A percentile compares a stretch with the other conserved stretches of the same genome.
phyloP scores from a whole-genome alignment of 148 eudicot genomes.

The Diospyros lotus region DNA sequence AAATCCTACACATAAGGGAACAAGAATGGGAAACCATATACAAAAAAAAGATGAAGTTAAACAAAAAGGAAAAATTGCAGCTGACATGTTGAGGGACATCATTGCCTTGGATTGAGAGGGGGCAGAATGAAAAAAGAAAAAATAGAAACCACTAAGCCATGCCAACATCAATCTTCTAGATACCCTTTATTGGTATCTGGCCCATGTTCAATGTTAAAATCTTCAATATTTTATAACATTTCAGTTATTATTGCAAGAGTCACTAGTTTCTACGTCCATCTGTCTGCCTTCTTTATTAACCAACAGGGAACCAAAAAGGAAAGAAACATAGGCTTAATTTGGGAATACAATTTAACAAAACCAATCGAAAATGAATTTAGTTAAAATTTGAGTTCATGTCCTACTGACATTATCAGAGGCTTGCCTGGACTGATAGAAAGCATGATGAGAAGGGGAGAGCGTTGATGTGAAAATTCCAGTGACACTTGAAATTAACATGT shows the following conservation, averaged over 20 bases:
- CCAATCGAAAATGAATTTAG: not conserved
- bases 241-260: not conserved
- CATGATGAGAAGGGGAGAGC: not conserved
- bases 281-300: not conserved
- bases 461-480: conserved; percentile 1
- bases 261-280: no score
- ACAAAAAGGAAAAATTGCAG: not conserved
- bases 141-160: not conserved
- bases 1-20: conserved; percentile 49
- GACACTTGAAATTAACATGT: not conserved
- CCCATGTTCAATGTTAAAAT: not conserved
- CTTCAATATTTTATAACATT: not conserved
- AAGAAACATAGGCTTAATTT: not conserved
- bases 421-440: not conserved
- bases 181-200: not conserved
- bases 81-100: not conserved
- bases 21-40: conserved; percentile 4
- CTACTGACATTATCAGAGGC: not conserved
- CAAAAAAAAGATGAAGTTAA: not conserved
- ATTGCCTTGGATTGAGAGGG: not conserved
- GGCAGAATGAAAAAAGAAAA: no score
- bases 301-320: not conserved
- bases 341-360: not conserved
- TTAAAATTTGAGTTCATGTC: not conserved
- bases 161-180: not conserved